Conservation (phyloP, 2,329 filamentous ascomycete genomes). For the Penicillium sp. region DNA sequence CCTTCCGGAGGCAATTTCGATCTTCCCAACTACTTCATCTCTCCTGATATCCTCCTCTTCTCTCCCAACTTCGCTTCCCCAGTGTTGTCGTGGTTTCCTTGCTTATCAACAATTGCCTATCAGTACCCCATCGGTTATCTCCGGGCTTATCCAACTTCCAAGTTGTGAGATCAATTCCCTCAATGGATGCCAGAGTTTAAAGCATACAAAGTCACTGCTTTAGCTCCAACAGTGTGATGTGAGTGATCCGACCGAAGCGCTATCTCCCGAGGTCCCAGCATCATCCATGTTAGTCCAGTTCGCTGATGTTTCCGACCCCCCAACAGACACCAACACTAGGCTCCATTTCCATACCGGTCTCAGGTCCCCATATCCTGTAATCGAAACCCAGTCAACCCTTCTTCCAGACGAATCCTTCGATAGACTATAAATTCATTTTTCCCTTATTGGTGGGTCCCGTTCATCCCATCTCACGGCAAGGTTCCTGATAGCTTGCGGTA, state of each 20-base stretch:
- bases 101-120: constrained; percentile 18
- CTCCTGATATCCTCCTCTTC: neutral
- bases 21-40: constrained; percentile 13
- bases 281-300: neutral
- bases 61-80: constrained; percentile 1
- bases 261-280: neutral
- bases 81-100: constrained; percentile 3
- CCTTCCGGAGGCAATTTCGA: constrained; percentile 19
- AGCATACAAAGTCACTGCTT: constrained; percentile 6
- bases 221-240: constrained; percentile 7
- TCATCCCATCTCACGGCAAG: constrained; percentile 14
- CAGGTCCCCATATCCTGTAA: constrained; percentile 22
- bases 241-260: neutral
- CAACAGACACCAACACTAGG: constrained; percentile 11
- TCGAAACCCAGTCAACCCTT: neutral
- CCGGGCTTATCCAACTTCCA: constrained; percentile 28
- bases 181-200: constrained; percentile 14
- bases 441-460: constrained; percentile 20
- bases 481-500: constrained; percentile 22
- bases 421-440: constrained; percentile 11
- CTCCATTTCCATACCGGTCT: constrained; percentile 16
- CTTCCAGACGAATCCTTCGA: neutral
- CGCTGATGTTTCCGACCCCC: constrained; percentile 5
- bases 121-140: constrained; percentile 33
- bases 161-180: constrained; percentile 11